Evolutionary conservation across 257 asterid genomes (phyloP), one percentile per base, ranked within the genome.

Genomic region (Lantana camara): DNA sequence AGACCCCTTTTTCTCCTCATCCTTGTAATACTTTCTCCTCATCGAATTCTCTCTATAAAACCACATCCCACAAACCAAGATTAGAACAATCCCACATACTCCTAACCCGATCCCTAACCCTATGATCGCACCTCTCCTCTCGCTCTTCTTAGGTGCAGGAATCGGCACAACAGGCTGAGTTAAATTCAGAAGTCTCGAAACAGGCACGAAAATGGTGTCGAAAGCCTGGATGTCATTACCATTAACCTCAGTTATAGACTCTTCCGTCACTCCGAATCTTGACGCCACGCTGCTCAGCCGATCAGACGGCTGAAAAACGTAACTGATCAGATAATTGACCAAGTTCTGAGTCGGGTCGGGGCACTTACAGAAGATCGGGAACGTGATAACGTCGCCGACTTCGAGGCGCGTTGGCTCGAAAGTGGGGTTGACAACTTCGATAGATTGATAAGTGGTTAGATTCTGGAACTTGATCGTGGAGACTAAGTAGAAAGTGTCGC

Each of bases 301-400:
- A 53, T 94, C 99, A 3, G 75, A 66, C 19, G 85, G 89, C 49
- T 83, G 99, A 19, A 80, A 75, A 41, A 86, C 89, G 40, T 94
- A 94, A 72, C 75, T 88, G 60, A 94, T 59, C 2, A 90, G 86
- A 59, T 55, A 81, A 57, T 71, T 83, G 34, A 78, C 57, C 27
- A 20, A 53, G 44, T 73, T 80, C 29, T 80, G 81, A 16, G 82
- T 72, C 0, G 75, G 11, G 20, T 35, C 76, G 9, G 97, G 96
- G 57, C 99, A 94, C 71, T 69, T 79, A 62, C 99, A 94, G 74
- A 94, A 94, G 27, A 94, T 66, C 4, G 99, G 99, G 29, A 94
- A 88, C 1, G 47, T 64, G 9, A 60, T 66, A 1, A 63, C 58
- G 1, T 15, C 80, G 0, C 97, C 97, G 19, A 74, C 0, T 0